phyloP scores from a whole-genome alignment of 1,284 basidiomycete genomes.

The Vanrija pseudolonga region DNA sequence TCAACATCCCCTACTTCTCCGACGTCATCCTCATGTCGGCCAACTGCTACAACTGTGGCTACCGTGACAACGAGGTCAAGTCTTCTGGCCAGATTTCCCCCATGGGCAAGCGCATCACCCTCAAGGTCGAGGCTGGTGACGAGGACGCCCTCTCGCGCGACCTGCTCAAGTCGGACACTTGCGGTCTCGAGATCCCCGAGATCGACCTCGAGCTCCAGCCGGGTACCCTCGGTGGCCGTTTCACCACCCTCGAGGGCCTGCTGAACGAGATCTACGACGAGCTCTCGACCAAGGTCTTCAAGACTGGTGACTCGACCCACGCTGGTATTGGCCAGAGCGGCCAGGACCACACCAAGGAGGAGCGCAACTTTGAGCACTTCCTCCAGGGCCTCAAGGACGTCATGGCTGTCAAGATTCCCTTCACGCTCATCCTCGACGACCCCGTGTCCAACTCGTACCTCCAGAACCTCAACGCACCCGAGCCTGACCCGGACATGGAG shows the following conservation, averaged over 20 bases:
- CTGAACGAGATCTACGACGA: conserved; percentile 94
- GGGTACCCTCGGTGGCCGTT: conserved; percentile 95
- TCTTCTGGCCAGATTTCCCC: conserved; percentile 83
- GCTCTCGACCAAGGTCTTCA: conserved; percentile 83
- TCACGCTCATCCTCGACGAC: conserved; percentile 93
- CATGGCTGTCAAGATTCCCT: conserved; percentile 69
- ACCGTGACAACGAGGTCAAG: conserved; percentile 97
- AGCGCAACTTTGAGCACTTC: conserved; percentile 67
- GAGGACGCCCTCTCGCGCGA: conserved; percentile 90
- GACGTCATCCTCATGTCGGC: conserved; percentile 99
- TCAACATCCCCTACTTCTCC: conserved; percentile 98
- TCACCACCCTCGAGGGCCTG: conserved; percentile 95
- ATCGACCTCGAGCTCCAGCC: conserved; percentile 89
- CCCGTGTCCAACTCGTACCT: conserved; percentile 93
- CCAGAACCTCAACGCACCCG: conserved; percentile 90
- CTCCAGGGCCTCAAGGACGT: conserved; percentile 73
- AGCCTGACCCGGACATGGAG: conserved; percentile 85
- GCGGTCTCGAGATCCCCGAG: conserved; percentile 86
- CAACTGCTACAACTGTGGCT: conserved; percentile 91
- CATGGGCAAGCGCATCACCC: conserved; percentile 77
- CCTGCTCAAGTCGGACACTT: conserved; percentile 92
- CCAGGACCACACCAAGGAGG: conserved; percentile 50
- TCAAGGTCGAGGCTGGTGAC: conserved; percentile 75
- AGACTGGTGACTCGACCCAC: conserved; percentile 49
- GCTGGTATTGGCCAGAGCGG: conserved; percentile 36